Evolutionary conservation across 345 rosid genomes (phyloP).

Genomic region (Cardamine occulta): DNA sequence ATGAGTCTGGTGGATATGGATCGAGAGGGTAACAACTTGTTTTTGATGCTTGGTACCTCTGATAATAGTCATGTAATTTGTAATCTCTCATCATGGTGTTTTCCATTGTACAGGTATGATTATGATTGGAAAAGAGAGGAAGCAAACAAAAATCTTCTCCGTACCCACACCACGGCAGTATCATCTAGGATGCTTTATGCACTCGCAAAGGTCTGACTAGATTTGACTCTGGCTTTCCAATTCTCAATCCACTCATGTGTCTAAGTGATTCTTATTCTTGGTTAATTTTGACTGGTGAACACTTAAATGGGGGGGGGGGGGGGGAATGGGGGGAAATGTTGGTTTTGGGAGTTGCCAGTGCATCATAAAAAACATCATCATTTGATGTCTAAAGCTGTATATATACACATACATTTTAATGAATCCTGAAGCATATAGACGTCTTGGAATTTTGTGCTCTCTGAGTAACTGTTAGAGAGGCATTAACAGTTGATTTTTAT

Average conservation of each 20-base stretch:
- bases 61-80: constrained; percentile 1
- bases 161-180: constrained; percentile 95
- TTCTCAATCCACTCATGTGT: neutral
- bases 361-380: neutral
- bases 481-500: neutral
- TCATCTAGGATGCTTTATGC: constrained; percentile 91
- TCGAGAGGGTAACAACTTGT: constrained; percentile 71
- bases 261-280: neutral
- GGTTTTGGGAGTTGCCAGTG: no score
- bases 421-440: neutral
- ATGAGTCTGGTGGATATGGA: constrained; percentile 89
- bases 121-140: constrained; percentile 98
- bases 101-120: constrained; percentile 55
- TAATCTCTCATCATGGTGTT: neutral
- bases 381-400: neutral
- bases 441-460: neutral
- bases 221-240: constrained; percentile 4
- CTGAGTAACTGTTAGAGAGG: neutral
- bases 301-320: neutral
- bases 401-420: neutral
- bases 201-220: constrained; percentile 69
- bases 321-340: neutral
- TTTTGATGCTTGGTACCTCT: neutral
- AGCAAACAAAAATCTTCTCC: constrained; percentile 89
- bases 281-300: neutral